Conservation (phyloP, 2,329 filamentous ascomycete genomes). For the Whalleya microplaca region DNA sequence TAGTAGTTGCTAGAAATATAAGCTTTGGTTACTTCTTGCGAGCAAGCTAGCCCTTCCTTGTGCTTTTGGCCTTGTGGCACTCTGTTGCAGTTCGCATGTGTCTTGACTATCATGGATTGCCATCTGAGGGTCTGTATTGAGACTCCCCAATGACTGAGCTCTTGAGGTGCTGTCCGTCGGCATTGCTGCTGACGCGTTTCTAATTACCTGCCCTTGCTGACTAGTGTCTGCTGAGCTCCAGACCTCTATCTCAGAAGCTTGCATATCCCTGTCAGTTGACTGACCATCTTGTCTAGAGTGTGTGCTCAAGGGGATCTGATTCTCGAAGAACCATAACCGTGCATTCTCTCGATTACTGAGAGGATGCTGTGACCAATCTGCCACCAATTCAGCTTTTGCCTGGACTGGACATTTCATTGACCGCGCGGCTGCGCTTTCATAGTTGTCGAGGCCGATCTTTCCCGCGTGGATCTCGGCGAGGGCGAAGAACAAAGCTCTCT, state of each 20-base stretch:
- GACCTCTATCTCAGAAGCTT: not conserved
- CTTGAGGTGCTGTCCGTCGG: not conserved
- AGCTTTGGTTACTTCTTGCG: not conserved
- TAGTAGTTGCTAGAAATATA: not conserved
- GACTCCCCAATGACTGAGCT: not conserved
- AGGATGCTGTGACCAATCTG: not conserved
- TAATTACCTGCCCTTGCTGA: not conserved
- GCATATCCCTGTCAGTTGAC: not conserved
- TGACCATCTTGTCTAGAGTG: not conserved
- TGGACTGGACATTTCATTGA: not conserved
- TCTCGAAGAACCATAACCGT: constrained; percentile 1
- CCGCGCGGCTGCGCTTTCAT: constrained; percentile 21
- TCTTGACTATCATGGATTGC: not conserved
- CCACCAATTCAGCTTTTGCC: constrained; percentile 2
- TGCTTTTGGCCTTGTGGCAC: not conserved
- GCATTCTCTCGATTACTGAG: not conserved
- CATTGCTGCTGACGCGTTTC: not conserved
- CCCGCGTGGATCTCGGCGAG: constrained; percentile 27
- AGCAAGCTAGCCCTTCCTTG: not conserved
- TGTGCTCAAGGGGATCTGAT: not conserved
- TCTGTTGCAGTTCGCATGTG: not conserved
- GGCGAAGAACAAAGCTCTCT: constrained; percentile 20
- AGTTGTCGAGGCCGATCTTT: constrained; percentile 36
- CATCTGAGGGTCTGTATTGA: not conserved
- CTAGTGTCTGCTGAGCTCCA: not conserved